phyloP scores from a whole-genome alignment of 495 filamentous ascomycete species.

The Melanomma pulvis-pyrius region DNA sequence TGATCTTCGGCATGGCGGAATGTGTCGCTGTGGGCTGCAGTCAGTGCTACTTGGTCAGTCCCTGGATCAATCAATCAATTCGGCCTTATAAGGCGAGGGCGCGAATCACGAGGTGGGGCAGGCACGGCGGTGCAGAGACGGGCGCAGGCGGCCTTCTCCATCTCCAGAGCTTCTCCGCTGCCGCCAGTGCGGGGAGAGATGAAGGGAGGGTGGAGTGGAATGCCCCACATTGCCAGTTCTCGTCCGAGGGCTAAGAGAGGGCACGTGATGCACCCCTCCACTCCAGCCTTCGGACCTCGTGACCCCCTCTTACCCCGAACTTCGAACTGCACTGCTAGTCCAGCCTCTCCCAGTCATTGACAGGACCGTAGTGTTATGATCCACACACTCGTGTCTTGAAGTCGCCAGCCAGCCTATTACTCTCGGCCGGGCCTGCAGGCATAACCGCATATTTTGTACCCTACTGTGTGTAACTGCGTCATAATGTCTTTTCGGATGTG shows the following conservation, averaged over 20 bases:
- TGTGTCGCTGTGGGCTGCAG: not conserved
- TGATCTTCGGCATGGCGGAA: conserved; percentile 34
- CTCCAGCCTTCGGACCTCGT: not conserved
- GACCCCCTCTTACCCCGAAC: not conserved
- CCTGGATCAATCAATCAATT: conserved; percentile 8
- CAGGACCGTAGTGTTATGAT: too few relatives aligned
- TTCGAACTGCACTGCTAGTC: too few relatives aligned
- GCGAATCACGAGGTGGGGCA: conserved; percentile 13
- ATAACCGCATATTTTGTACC: too few relatives aligned
- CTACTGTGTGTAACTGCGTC: too few relatives aligned
- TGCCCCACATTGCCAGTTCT: conserved; percentile 17
- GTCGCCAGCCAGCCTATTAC: too few relatives aligned
- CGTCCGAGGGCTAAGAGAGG: not conserved
- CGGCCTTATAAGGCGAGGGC: conserved; percentile 12
- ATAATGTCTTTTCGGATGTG: too few relatives aligned
- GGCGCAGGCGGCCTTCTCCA: conserved; percentile 13
- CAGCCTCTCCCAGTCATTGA: too few relatives aligned
- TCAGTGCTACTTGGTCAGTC: conserved; percentile 10
- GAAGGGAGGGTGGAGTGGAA: not conserved
- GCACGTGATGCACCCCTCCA: not conserved
- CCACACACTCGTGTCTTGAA: too few relatives aligned
- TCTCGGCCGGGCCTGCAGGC: too few relatives aligned
- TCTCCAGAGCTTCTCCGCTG: conserved; percentile 9
- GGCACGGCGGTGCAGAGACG: not conserved
- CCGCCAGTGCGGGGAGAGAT: conserved; percentile 7